Conservation (phyloP, 108 stramenopile genomes). For the Skeletonema costatum region DNA sequence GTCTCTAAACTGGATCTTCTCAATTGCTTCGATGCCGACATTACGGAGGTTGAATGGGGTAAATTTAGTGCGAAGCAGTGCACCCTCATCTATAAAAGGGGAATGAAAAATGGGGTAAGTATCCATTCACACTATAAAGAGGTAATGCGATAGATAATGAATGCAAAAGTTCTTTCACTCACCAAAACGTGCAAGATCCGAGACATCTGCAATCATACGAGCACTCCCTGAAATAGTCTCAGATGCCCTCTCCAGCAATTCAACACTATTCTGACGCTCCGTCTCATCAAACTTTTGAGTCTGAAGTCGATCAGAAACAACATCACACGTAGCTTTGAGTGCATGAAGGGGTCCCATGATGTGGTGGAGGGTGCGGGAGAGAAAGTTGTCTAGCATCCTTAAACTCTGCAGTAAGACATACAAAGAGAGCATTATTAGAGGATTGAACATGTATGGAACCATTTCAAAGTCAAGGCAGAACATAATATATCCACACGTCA, state of each 20-base stretch:
- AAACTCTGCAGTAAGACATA: conserved; percentile 3
- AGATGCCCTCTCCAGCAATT: conserved; percentile 15
- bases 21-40: conserved; percentile 28
- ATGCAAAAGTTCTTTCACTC: background rate
- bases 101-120: background rate
- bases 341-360: conserved; percentile 49
- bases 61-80: conserved; percentile 12
- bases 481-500: too few species aligned
- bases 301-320: conserved; percentile 28
- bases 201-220: conserved; percentile 34
- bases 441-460: too few species aligned
- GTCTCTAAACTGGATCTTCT: conserved; percentile 19
- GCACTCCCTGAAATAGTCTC: conserved; percentile 26
- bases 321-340: conserved; percentile 25
- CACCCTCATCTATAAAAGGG: conserved; percentile 16
- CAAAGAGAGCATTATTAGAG: too few species aligned
- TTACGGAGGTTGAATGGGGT: conserved; percentile 12
- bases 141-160: too few species aligned
- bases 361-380: conserved; percentile 48
- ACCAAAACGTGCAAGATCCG: conserved; percentile 31
- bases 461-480: too few species aligned
- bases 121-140: background rate
- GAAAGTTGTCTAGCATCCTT: conserved; percentile 38
- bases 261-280: conserved; percentile 11
- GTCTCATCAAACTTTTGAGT: background rate